These are phyloP conservation scores for Pleurotus platypus DNA, from an alignment of 768 basidiomycete species.

Conservation along the genomic window DNA sequence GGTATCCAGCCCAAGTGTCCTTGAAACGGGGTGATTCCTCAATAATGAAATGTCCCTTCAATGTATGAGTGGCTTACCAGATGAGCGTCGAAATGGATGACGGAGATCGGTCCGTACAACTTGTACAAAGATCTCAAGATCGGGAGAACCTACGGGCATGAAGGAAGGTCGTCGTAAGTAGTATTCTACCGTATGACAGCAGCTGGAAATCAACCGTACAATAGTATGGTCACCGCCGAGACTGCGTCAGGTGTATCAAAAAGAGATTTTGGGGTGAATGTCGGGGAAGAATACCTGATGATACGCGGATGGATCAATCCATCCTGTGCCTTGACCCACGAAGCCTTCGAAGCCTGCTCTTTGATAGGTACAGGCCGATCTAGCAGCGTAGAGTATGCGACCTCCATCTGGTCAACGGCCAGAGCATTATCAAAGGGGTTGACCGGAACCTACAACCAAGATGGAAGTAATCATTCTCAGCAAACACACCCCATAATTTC, in stretches of 20 bases:
- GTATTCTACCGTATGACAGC: no score
- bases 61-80: slow-evolving; percentile 25
- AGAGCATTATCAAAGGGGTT: slow-evolving; percentile 79
- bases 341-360: slow-evolving; percentile 33
- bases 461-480: neutral
- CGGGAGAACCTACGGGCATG: slow-evolving; percentile 55
- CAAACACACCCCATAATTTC: neutral
- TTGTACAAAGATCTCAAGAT: slow-evolving; percentile 78
- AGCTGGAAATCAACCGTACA: slow-evolving; percentile 26
- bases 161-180: slow-evolving; percentile 23
- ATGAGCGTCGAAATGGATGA: slow-evolving; percentile 80
- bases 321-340: slow-evolving; percentile 45
- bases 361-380: slow-evolving; percentile 44
- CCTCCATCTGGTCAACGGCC: slow-evolving; percentile 84
- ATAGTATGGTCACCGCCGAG: slow-evolving; percentile 90
- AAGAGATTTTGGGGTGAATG: neutral
- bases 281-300: slow-evolving; percentile 40
- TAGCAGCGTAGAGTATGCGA: slow-evolving; percentile 77
- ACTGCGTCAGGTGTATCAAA: slow-evolving; percentile 27
- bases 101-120: slow-evolving; percentile 77
- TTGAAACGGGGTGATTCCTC: slow-evolving; percentile 46
- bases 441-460: slow-evolving; percentile 56
- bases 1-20: slow-evolving; percentile 67
- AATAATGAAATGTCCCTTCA: slow-evolving; percentile 23
- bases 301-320: slow-evolving; percentile 71